phyloP scores from a whole-genome alignment of 1,284 basidiomycete genomes.

The Neonothopanus nambi region DNA sequence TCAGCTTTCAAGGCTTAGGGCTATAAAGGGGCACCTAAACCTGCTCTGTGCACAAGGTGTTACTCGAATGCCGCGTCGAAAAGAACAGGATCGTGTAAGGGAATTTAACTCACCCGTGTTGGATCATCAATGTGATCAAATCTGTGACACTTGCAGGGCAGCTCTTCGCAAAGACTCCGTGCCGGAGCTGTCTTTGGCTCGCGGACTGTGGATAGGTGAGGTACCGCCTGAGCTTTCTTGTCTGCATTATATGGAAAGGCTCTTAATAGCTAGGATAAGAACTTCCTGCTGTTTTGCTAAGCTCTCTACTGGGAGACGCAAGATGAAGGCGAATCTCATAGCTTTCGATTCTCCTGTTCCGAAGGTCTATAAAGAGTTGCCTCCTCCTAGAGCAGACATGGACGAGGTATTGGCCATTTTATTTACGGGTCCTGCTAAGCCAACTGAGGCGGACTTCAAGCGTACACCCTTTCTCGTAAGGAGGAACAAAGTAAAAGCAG shows the following conservation, averaged over 20 bases:
- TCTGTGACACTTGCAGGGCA: constrained; percentile 19
- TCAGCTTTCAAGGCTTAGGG: constrained; percentile 16
- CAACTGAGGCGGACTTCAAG: constrained; percentile 22
- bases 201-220: constrained; percentile 39
- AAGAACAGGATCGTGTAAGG: background rate
- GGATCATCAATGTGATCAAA: constrained; percentile 16
- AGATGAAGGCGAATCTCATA: constrained; percentile 28
- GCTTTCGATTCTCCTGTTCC: constrained; percentile 31
- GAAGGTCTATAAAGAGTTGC: too few species aligned
- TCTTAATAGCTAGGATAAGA: constrained; percentile 20
- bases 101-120: constrained; percentile 19
- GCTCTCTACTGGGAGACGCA: constrained; percentile 19
- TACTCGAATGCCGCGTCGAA: background rate
- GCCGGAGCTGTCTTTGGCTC: constrained; percentile 32
- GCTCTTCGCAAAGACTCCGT: constrained; percentile 21
- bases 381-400: constrained; percentile 1
- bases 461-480: constrained; percentile 27
- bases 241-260: constrained; percentile 25
- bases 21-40: constrained; percentile 18
- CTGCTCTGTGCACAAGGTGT: background rate
- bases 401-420: constrained; percentile 9
- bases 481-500: constrained; percentile 21
- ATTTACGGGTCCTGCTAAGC: constrained; percentile 7
- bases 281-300: too few species aligned
- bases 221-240: constrained; percentile 29